Base-by-base conservation (phyloP, 306 rosid species). In the Citrullus colocynthis region DNA sequence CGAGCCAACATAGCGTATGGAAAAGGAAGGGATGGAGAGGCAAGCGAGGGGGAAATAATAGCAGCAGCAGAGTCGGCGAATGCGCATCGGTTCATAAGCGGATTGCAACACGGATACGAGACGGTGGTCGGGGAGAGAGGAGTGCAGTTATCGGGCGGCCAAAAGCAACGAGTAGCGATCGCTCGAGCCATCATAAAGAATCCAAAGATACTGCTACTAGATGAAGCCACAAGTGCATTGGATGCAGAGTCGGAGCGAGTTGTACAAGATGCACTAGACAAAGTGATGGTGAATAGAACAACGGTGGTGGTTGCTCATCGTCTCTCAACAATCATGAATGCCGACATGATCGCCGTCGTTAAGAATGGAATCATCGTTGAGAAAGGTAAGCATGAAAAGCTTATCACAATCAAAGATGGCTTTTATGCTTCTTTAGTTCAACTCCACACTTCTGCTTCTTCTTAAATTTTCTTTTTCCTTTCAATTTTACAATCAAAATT, bases 191-290 rank as follows among this genome's bases (percentile, higher is more conserved):
- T 91, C 14, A 71, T 88, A 4, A 86, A 83, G 78, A 81, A 85
- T 4, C 90, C 96, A 0, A 78, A 72, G 72, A 75, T 91, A 14
- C 85, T 91, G 3, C 81, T 91, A 6, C 78, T 91, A 0, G 93
- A 91, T 14, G 93, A 89, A 81, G 96, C 96, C 20, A 91, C 96
- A 2, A 91, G 93, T 12, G 97, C 97, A 0, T 21, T 89, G 5
- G 93, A 91, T 76, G 65, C 86, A 0, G 88, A 86, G n/a, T 89
- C 93, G 0, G 93, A 91, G 56, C 67, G 84, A 34, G 65, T 84
- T 0, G 93, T 91, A 6, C 96, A 91, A 80, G 80, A 85, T 45
- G 90, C 93, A 5, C 56, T 89, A 6, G 88, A 91, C 81, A 71
- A 71, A 6, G 89, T 77, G 11, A 75, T 87, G 0, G 32, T 64